phyloP scores from a whole-genome alignment of 2,329 filamentous ascomycete genomes.

The Trichoderma koningii region DNA sequence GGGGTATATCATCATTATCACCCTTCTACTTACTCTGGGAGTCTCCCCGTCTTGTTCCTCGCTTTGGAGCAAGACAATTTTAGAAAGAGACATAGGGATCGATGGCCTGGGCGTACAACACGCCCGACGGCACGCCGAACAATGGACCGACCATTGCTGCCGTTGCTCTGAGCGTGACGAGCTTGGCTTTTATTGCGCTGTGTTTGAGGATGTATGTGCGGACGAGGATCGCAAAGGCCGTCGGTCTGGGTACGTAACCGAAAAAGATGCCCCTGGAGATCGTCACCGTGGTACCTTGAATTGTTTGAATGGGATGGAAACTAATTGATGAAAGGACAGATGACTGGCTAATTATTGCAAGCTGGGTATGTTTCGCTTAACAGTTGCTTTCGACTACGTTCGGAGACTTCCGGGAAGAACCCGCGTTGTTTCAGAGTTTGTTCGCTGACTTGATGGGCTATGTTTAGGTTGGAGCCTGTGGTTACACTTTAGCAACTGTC shows the following conservation, averaged over 20 bases:
- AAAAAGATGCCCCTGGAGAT: background rate
- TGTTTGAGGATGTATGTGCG: constrained; percentile 42
- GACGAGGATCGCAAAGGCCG: constrained; percentile 38
- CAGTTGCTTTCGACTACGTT: background rate
- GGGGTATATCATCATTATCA: background rate
- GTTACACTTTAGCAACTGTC: constrained; percentile 41
- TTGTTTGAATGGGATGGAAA: background rate
- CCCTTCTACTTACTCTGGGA: background rate
- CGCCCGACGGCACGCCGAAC: constrained; percentile 38
- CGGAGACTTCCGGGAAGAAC: background rate
- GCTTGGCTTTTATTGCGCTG: constrained; percentile 38
- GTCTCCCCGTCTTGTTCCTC: background rate
- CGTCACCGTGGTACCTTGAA: background rate
- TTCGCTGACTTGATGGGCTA: constrained; percentile 5
- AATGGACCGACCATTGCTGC: constrained; percentile 39
- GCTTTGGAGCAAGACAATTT: background rate
- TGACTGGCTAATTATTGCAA: constrained; percentile 31
- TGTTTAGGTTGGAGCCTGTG: constrained; percentile 37
- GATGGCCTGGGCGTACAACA: constrained; percentile 45
- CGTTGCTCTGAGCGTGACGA: constrained; percentile 37
- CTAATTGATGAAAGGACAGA: constrained; percentile 25
- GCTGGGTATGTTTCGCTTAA: constrained; percentile 35
- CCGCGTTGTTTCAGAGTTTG: background rate
- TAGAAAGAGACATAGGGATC: background rate
- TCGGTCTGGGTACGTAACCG: constrained; percentile 32